A percentile compares a stretch with the other conserved stretches of the same genome.
Evolutionary conservation across 805 yeast genomes (phyloP).

Genomic region (Ogataea philodendri): DNA sequence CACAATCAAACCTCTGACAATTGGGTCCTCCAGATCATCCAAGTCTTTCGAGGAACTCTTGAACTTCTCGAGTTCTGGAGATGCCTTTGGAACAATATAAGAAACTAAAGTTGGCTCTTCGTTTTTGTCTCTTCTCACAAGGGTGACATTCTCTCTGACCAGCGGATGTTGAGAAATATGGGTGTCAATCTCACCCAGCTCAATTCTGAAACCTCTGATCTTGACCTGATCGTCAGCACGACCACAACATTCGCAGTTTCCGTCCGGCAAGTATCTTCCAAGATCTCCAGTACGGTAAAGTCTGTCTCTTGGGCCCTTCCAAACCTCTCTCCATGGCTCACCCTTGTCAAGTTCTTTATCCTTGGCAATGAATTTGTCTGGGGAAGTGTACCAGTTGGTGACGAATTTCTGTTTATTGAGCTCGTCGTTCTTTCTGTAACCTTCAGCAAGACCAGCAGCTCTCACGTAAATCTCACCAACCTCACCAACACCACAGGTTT

Average conservation of each 20-base stretch:
- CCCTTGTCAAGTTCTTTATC: slow-evolving; percentile 47
- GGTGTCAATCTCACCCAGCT: slow-evolving; percentile 96
- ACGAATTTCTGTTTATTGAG: slow-evolving; percentile 84
- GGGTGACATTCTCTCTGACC: slow-evolving; percentile 89
- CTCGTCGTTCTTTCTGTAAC: slow-evolving; percentile 89
- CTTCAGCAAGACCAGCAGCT: slow-evolving; percentile 97
- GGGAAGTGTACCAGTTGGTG: slow-evolving; percentile 83
- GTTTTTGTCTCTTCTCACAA: slow-evolving; percentile 87
- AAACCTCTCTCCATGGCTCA: slow-evolving; percentile 70
- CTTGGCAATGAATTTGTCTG: slow-evolving; percentile 56
- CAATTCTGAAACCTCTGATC: slow-evolving; percentile 97
- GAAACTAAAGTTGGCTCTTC: slow-evolving; percentile 91
- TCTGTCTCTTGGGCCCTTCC: slow-evolving; percentile 95
- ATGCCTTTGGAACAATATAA: slow-evolving; percentile 75
- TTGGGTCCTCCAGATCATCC: slow-evolving; percentile 55
- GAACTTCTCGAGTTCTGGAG: slow-evolving; percentile 44
- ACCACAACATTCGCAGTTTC: slow-evolving; percentile 97
- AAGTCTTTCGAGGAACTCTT: slow-evolving; percentile 50
- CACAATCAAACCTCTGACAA: slow-evolving; percentile 74
- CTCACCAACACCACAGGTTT: slow-evolving; percentile 97
- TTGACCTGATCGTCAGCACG: slow-evolving; percentile 99
- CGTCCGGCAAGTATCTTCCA: slow-evolving; percentile 95
- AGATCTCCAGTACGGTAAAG: slow-evolving; percentile 96
- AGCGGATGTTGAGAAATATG: slow-evolving; percentile 90
- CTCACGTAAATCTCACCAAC: slow-evolving; percentile 98